Conservation (phyloP, 2,329 filamentous ascomycete genomes). For the Laburnicola sp. region DNA sequence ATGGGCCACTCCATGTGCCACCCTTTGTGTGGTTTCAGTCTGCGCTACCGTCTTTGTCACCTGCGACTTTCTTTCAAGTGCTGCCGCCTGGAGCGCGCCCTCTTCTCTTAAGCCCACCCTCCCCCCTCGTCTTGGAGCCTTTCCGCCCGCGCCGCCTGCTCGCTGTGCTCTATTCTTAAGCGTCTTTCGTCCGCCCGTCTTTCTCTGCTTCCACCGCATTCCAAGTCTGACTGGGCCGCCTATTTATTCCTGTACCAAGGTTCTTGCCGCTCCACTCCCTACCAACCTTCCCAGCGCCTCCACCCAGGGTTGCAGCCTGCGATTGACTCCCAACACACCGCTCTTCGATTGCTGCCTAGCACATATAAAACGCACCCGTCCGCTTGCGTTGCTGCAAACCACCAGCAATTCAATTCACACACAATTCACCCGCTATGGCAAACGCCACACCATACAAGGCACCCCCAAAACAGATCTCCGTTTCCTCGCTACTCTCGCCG, state of each 20-base stretch:
- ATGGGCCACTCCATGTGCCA: constrained; percentile 1
- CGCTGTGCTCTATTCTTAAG: not conserved
- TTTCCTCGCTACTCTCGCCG: constrained; percentile 47
- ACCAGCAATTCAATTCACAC: not conserved
- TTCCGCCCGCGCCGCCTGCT: not conserved
- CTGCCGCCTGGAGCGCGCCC: constrained; percentile 15
- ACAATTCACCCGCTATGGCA: constrained; percentile 1
- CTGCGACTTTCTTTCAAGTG: constrained; percentile 2
- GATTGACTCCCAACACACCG: constrained; percentile 8
- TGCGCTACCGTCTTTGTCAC: constrained; percentile 7
- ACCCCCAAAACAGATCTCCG: constrained; percentile 37
- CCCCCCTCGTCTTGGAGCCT: constrained; percentile 3
- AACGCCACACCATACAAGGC: constrained; percentile 22
- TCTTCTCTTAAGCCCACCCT: constrained; percentile 16
- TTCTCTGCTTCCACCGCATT: not conserved
- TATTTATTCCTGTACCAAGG: not conserved
- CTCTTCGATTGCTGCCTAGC: constrained; percentile 3
- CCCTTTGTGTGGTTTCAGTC: constrained; percentile 9
- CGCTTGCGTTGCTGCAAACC: not conserved
- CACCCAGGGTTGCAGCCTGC: not conserved
- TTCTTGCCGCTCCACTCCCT: not conserved
- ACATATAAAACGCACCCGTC: not conserved
- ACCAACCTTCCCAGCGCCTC: not conserved
- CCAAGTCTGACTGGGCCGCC: not conserved
- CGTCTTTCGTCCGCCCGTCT: constrained; percentile 5